A percentile compares a stretch with the other conserved stretches of the same genome.
phyloP scores from a whole-genome alignment of 1,139 yeast species.

The Sugiyamaella grinbergsii region DNA sequence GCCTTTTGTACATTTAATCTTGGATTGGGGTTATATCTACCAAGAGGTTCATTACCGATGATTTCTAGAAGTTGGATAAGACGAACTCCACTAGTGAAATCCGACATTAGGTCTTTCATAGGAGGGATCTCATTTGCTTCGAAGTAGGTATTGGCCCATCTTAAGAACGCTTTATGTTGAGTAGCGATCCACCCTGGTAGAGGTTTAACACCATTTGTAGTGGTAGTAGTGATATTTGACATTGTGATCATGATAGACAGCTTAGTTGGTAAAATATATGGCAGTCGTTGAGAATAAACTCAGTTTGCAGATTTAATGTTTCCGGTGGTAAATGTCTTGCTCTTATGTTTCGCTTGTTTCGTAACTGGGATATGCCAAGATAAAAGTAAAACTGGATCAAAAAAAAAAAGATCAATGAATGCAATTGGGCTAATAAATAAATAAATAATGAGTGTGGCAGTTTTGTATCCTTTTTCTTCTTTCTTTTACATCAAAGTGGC shows the following conservation, averaged over 20 bases:
- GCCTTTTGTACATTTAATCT: constrained; percentile 59
- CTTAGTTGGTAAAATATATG: not conserved
- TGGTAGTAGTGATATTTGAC: constrained; percentile 11
- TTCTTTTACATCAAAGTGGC: not conserved
- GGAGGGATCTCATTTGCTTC: constrained; percentile 38
- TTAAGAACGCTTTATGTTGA: constrained; percentile 45
- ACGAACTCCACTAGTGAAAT: constrained; percentile 43
- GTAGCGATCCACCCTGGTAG: constrained; percentile 46
- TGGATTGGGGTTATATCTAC: constrained; percentile 49
- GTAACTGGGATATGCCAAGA: not conserved
- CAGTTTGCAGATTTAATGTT: not conserved
- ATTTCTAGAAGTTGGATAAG: constrained; percentile 45
- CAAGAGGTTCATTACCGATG: constrained; percentile 45
- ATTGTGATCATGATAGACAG: constrained; percentile 7
- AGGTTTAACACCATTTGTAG: constrained; percentile 12
- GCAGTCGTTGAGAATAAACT: not conserved
- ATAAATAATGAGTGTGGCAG: not conserved
- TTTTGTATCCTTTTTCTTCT: not conserved
- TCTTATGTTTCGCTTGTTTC: constrained; percentile 3
- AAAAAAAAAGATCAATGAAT: not conserved
- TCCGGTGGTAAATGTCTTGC: not conserved
- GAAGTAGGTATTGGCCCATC: constrained; percentile 46
- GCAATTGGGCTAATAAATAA: constrained; percentile 5
- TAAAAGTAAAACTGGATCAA: not conserved
- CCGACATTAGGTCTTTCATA: constrained; percentile 37